Conservation (phyloP, 371 early-diverging fungal species). For the Zychaea mexicana region DNA sequence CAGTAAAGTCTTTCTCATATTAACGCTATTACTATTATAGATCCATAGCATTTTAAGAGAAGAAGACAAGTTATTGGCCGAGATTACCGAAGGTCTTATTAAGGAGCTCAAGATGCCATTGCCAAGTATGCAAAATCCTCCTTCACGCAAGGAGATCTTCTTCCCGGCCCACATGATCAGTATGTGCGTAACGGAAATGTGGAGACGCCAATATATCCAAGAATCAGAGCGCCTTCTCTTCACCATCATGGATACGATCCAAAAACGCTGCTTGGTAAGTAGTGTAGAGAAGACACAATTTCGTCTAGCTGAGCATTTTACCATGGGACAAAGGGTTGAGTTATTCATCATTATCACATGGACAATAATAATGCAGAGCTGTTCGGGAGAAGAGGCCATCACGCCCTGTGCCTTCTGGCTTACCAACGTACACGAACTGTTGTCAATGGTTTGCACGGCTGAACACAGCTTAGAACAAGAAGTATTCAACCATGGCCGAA, state of each 20-base stretch:
- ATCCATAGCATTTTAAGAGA: slow-evolving; percentile 56
- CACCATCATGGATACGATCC: slow-evolving; percentile 84
- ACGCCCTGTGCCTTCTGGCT: slow-evolving; percentile 87
- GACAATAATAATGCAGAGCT: slow-evolving; percentile 17
- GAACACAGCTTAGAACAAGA: slow-evolving; percentile 44
- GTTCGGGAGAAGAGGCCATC: slow-evolving; percentile 61
- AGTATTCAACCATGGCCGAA: slow-evolving; percentile 12
- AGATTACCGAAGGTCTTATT: slow-evolving; percentile 88
- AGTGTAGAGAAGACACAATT: no score
- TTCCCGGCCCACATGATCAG: slow-evolving; percentile 94
- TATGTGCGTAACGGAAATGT: slow-evolving; percentile 80
- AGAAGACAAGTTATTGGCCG: slow-evolving; percentile 82
- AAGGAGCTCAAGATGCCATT: slow-evolving; percentile 88
- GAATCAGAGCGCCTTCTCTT: slow-evolving; percentile 83
- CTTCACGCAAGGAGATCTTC: slow-evolving; percentile 83
- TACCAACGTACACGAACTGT: slow-evolving; percentile 91
- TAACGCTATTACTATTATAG: slow-evolving; percentile 3
- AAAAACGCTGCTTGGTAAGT: slow-evolving; percentile 66
- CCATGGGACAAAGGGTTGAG: no score
- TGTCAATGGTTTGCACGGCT: slow-evolving; percentile 58
- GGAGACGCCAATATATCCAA: slow-evolving; percentile 77
- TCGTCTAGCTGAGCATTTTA: no score
- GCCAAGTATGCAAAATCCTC: slow-evolving; percentile 80
- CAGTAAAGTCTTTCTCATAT: neutral
- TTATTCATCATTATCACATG: no score